Conservation (phyloP, 1,284 basidiomycete species). For the Puccinia polysora region DNA sequence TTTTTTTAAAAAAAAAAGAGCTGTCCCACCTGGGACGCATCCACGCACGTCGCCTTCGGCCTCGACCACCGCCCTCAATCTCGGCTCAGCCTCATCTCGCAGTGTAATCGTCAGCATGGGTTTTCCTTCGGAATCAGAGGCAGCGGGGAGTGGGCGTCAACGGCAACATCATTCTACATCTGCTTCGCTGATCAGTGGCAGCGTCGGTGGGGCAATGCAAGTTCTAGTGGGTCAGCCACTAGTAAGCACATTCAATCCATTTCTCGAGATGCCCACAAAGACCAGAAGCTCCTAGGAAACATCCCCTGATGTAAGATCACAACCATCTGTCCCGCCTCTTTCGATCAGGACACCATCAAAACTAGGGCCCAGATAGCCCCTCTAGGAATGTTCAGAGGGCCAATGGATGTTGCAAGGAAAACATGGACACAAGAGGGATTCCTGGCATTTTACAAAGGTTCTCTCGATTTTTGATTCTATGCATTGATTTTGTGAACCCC, state of each 20-base stretch:
- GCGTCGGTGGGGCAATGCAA: conserved; percentile 67
- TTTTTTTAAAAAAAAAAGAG: too few relatives aligned
- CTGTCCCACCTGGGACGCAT: too few relatives aligned
- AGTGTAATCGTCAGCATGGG: background rate
- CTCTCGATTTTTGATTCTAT: background rate
- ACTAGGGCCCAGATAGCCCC: conserved; percentile 57
- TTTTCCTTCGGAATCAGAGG: background rate
- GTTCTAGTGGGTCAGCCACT: conserved; percentile 77
- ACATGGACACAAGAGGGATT: conserved; percentile 82
- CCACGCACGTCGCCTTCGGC: too few relatives aligned
- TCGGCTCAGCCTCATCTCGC: too few relatives aligned
- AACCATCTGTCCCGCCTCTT: conserved; percentile 54
- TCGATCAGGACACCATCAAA: conserved; percentile 56
- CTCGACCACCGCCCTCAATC: too few relatives aligned
- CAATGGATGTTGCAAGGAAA: conserved; percentile 71
- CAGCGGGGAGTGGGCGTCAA: too few relatives aligned
- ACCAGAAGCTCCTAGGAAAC: too few relatives aligned
- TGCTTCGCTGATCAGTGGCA: conserved; percentile 63
- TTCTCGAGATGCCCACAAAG: too few relatives aligned
- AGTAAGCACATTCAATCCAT: conserved; percentile 48
- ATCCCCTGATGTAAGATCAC: too few relatives aligned
- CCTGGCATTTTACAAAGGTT: conserved; percentile 83
- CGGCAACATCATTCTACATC: conserved; percentile 15
- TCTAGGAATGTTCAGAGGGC: conserved; percentile 67
- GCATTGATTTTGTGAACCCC: background rate